A percentile compares a stretch with the other conserved stretches of the same genome.
These are phyloP conservation scores for Magnolia changhungtana DNA, from an alignment of 164 flowering plant genomes.

Conservation along the genomic window DNA sequence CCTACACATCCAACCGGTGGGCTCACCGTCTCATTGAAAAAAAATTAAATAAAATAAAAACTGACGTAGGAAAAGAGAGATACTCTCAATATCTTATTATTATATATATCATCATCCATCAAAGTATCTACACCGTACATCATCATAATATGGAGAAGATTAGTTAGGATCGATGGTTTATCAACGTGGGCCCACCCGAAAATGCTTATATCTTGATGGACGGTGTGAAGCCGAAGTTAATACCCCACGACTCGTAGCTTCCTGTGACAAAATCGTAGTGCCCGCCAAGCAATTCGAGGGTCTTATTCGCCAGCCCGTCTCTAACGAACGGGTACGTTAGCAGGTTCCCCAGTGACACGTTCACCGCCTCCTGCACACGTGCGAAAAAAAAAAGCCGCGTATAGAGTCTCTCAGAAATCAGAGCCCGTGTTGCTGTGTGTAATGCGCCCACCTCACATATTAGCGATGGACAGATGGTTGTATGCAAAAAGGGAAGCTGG, in stretches of 20 bases:
- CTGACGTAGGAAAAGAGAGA: not conserved
- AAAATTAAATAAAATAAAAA: no score
- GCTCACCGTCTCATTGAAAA: no score
- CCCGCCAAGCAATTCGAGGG: constrained; percentile 73
- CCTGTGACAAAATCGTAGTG: constrained; percentile 84
- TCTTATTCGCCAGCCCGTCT: constrained; percentile 74
- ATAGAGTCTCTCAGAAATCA: not conserved
- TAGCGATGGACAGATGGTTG: no score
- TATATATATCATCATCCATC: not conserved
- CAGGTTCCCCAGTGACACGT: constrained; percentile 75
- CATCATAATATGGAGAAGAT: not conserved
- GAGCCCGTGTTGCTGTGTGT: no score
- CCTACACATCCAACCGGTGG: no score
- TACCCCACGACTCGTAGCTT: constrained; percentile 72
- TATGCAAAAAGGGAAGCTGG: no score
- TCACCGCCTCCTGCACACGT: constrained; percentile 87
- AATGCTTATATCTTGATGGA: constrained; percentile 25
- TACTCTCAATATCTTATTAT: not conserved
- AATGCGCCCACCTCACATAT: no score
- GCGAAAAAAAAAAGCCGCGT: not conserved
- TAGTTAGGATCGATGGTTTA: not conserved
- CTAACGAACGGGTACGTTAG: constrained; percentile 88
- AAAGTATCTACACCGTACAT: not conserved
- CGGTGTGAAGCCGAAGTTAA: constrained; percentile 56
- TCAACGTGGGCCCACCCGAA: not conserved